phyloP scores from a whole-genome alignment of 2,329 filamentous ascomycete species.

The Diaporthe ampelina region DNA sequence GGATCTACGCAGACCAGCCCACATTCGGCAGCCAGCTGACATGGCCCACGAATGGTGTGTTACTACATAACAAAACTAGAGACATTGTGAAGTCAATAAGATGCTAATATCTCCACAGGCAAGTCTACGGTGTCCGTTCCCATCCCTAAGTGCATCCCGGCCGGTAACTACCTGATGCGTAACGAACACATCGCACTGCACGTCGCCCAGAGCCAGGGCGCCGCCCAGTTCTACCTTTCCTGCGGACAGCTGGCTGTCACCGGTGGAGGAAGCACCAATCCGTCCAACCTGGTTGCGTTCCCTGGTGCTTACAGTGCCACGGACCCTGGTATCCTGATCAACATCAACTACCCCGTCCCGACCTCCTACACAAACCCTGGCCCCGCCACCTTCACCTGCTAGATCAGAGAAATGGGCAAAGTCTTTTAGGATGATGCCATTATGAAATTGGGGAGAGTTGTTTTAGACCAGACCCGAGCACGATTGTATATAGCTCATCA shows the following conservation, averaged over 20 bases:
- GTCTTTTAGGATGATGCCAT: not conserved
- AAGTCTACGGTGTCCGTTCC: constrained; percentile 42
- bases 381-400: constrained; percentile 22
- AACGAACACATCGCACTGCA: constrained; percentile 48
- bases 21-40: constrained; percentile 43
- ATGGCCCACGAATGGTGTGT: constrained; percentile 39
- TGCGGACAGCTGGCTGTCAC: constrained; percentile 45
- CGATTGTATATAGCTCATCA: constrained; percentile 5
- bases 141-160: constrained; percentile 45
- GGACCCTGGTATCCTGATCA: constrained; percentile 46
- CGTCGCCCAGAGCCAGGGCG: constrained; percentile 43
- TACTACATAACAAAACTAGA: too few species aligned
- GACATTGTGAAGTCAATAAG: too few species aligned
- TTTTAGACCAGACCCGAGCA: not conserved
- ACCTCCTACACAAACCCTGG: constrained; percentile 45
- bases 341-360: constrained; percentile 47
- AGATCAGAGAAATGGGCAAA: not conserved
- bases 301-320: constrained; percentile 45
- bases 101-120: constrained; percentile 14
- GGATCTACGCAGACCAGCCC: constrained; percentile 50
- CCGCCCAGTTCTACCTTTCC: constrained; percentile 46
- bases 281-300: constrained; percentile 40
- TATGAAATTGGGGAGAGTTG: not conserved
- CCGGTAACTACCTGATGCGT: constrained; percentile 48
- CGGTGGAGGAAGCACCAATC: constrained; percentile 43